These are phyloP conservation scores for Lachnellula cervina DNA, from an alignment of 2,329 filamentous ascomycete species.

Conservation along the genomic window DNA sequence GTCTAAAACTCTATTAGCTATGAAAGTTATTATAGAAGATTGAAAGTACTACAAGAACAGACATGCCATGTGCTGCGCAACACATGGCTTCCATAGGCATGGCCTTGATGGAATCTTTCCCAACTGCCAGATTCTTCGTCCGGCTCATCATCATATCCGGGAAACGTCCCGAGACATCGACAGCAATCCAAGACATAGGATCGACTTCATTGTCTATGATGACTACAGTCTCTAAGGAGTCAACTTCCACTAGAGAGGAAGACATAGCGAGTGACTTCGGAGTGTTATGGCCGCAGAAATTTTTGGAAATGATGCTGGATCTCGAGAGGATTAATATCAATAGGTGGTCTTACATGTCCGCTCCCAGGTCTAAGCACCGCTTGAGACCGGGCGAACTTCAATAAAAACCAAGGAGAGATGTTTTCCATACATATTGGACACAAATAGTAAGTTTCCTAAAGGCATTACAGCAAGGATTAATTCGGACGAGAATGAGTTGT, in stretches of 20 bases:
- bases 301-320: no score
- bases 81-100: conserved; percentile 46
- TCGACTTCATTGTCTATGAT: conserved; percentile 53
- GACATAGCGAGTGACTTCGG: neutral
- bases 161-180: conserved; percentile 40
- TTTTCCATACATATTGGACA: no score
- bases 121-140: conserved; percentile 30
- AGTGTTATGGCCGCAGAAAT: neutral
- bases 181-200: conserved; percentile 43
- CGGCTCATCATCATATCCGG: conserved; percentile 37
- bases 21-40: neutral
- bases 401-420: no score
- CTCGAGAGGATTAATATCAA: no score
- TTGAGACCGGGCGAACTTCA: no score
- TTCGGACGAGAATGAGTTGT: no score
- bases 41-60: conserved; percentile 43
- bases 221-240: conserved; percentile 43
- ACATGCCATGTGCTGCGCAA: conserved; percentile 51
- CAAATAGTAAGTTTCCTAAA: no score
- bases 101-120: conserved; percentile 41
- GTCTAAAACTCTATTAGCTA: conserved; percentile 34
- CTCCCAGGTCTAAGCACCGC: no score
- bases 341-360: no score
- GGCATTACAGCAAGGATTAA: neutral
- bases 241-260: conserved; percentile 42